Conservation (phyloP, 192 early-diverging fungal genomes). For the Backusella psychrophila region DNA sequence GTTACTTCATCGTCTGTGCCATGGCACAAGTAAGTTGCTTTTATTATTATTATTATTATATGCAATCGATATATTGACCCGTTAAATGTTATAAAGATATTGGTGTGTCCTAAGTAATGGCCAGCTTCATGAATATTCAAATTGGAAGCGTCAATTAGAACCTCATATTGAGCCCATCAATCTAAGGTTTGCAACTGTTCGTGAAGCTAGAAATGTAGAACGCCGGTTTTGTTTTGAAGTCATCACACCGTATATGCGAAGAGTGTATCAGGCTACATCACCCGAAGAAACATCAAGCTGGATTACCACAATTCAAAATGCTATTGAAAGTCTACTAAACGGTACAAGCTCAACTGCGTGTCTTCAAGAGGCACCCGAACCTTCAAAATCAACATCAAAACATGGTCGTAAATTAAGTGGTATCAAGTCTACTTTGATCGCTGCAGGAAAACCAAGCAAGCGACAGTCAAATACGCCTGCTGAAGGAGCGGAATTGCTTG, state of each 20-base stretch:
- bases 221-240: slow-evolving; percentile 74
- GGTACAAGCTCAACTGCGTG: slow-evolving; percentile 28
- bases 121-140: slow-evolving; percentile 60
- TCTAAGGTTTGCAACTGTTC: slow-evolving; percentile 64
- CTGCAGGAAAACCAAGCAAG: neutral
- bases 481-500: slow-evolving; percentile 1
- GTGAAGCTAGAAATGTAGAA: slow-evolving; percentile 62
- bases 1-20: slow-evolving; percentile 18
- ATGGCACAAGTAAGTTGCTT: slow-evolving; percentile 45
- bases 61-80: neutral
- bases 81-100: slow-evolving; percentile 35
- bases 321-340: slow-evolving; percentile 64
- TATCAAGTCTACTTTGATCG: neutral
- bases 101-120: slow-evolving; percentile 70
- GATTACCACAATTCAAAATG: slow-evolving; percentile 67
- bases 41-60: neutral
- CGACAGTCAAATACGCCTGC: slow-evolving; percentile 7
- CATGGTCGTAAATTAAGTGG: slow-evolving; percentile 16
- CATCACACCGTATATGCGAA: slow-evolving; percentile 56
- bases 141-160: slow-evolving; percentile 61
- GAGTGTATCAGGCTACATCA: slow-evolving; percentile 70
- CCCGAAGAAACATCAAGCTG: slow-evolving; percentile 62
- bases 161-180: slow-evolving; percentile 62
- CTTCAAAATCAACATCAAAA: neutral
- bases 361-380: neutral